Evolutionary conservation across 2,329 filamentous ascomycete species (phyloP), one percentile per base, ranked within the genome.

Genomic region (Colletotrichum godetiae): DNA sequence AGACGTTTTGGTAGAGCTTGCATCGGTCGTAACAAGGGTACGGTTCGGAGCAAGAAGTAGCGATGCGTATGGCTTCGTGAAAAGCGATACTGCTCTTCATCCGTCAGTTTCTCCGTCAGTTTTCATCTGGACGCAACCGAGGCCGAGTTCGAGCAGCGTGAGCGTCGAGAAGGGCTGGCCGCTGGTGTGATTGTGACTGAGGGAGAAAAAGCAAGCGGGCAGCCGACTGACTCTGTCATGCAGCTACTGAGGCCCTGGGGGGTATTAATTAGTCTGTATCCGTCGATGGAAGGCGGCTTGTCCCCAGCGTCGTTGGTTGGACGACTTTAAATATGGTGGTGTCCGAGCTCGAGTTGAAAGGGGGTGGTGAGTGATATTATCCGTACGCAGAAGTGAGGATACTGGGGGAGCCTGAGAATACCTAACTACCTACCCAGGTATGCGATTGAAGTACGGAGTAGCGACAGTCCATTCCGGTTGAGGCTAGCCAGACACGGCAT

Each of bases 221-320:
- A 53, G 31, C 60, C 52, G 60, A 72, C 67, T 66, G 71, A 72
- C 67, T 66, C 71, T 73, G 37, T 60, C 56, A 61, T 72, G 68
- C 71, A 73, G 67, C 61, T 42, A 22, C 19, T 49, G 62, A 62
- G 37, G 57, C 67, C 55, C 12, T 56, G 60, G 33, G 35, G 15
- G 8, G 31, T n/a, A 29, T 19, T 42, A 27, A 67, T 46, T 33
- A 63, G 33, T 8, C 19, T 19, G 37, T 42, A 42, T 15, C 15
- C 37, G 37, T 15, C 19, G 19, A 6, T 42, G 15, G 59, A 63
- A 46, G 7, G 42, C 42, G 42, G 19, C 42, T n/a, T 29, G 58
- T n/a, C 12, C 46, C 46, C 24, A 46, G 68, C 46, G 56, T 53
- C 46, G 53, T 69, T 59, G 66, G 70, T 59, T 59, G 66, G 70